Conservation (phyloP, 495 filamentous ascomycete genomes). For the Oleoguttula mirabilis region DNA sequence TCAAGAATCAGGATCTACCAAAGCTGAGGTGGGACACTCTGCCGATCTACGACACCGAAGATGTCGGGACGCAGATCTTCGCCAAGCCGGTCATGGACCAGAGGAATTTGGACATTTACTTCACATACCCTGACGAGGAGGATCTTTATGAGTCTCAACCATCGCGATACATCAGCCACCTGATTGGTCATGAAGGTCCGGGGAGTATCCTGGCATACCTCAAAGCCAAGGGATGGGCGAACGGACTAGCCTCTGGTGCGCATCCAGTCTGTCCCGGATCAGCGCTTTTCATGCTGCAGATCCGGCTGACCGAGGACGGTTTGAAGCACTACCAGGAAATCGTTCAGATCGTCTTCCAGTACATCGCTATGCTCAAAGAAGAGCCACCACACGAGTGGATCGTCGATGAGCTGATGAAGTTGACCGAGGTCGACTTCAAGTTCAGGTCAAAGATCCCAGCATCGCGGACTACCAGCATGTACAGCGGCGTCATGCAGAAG, state of each 20-base stretch:
- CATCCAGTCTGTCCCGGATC: slow-evolving; percentile 69
- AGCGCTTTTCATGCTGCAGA: slow-evolving; percentile 67
- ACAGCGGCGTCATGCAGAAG: slow-evolving; percentile 80
- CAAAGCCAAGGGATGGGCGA: slow-evolving; percentile 93
- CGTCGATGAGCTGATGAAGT: slow-evolving; percentile 75
- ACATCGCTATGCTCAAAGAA: slow-evolving; percentile 77
- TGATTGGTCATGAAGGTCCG: slow-evolving; percentile 94
- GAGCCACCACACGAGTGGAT: slow-evolving; percentile 82
- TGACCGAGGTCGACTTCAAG: slow-evolving; percentile 84
- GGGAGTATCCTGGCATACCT: slow-evolving; percentile 92
- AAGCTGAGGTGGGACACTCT: slow-evolving; percentile 72
- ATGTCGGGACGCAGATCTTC: slow-evolving; percentile 72
- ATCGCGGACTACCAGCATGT: slow-evolving; percentile 70
- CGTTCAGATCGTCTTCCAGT: slow-evolving; percentile 81
- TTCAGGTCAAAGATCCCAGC: slow-evolving; percentile 90
- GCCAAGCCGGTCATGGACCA: slow-evolving; percentile 96
- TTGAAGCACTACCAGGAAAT: slow-evolving; percentile 77
- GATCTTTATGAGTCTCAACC: slow-evolving; percentile 70
- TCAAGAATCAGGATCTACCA: slow-evolving; percentile 73
- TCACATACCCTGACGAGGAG: slow-evolving; percentile 86
- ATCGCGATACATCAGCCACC: slow-evolving; percentile 77
- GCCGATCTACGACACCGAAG: slow-evolving; percentile 51
- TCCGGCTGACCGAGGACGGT: slow-evolving; percentile 78
- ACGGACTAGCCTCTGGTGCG: slow-evolving; percentile 68
- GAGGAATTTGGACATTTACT: slow-evolving; percentile 69